Evolutionary conservation across 2,329 filamentous ascomycete species (phyloP).

Genomic region (Tolypocladium guangdongense): DNA sequence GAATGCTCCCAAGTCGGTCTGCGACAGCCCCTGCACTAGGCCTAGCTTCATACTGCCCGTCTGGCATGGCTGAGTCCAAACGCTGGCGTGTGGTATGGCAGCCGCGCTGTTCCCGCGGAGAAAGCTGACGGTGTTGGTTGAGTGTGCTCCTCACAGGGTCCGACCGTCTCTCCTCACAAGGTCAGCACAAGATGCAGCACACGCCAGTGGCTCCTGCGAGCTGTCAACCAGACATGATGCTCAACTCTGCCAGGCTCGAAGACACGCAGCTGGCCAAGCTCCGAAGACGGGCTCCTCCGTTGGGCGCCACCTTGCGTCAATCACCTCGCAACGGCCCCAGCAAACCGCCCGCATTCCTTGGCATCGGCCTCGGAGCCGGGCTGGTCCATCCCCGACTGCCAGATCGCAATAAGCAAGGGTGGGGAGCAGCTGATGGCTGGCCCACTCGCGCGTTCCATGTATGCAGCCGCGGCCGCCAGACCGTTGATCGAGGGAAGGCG

Average conservation of each 20-base stretch:
- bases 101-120: no score
- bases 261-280: neutral
- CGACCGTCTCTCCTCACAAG: no score
- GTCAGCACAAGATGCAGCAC: neutral
- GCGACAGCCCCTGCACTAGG: no score
- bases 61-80: neutral
- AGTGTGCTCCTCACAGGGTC: no score
- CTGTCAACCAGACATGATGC: neutral
- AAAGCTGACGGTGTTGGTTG: neutral
- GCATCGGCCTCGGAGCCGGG: neutral
- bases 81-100: no score
- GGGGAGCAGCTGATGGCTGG: neutral
- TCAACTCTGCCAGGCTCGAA: neutral
- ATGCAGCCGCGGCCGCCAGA: neutral
- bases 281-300: neutral
- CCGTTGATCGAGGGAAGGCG: no score
- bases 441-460: neutral
- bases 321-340: neutral
- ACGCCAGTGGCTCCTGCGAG: neutral
- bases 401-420: neutral
- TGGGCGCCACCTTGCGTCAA: no score
- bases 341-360: neutral
- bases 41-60: no score
- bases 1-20: no score
- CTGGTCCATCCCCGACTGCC: neutral